phyloP scores from a whole-genome alignment of 768 basidiomycete genomes.

The Kondoa subrosea region DNA sequence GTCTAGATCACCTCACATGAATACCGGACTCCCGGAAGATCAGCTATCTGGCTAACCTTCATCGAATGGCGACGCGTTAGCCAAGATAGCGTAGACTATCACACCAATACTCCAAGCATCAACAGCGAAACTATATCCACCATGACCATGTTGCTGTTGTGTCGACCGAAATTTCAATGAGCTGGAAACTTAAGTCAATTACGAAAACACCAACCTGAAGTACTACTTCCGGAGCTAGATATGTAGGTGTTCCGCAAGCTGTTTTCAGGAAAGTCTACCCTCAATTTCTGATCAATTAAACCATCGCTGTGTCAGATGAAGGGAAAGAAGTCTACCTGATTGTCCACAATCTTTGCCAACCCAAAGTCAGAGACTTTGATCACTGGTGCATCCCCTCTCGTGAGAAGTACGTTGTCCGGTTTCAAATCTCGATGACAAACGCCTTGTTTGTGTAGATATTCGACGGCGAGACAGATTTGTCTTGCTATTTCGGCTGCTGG shows the following conservation, averaged over 20 bases:
- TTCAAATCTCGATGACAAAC: conserved; percentile 89
- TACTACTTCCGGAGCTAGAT: conserved; percentile 55
- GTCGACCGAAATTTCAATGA: not conserved
- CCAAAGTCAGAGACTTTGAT: conserved; percentile 94
- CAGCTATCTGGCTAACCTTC: conserved; percentile 33
- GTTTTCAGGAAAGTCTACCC: conserved; percentile 42
- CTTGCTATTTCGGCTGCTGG: conserved; percentile 53
- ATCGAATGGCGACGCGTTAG: conserved; percentile 60
- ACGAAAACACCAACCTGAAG: conserved; percentile 37
- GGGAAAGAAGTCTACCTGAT: conserved; percentile 43
- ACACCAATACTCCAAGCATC: conserved; percentile 96
- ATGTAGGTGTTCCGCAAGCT: conserved; percentile 90
- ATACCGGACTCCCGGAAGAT: not conserved
- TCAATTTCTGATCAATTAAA: conserved; percentile 19
- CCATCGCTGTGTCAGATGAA: not conserved
- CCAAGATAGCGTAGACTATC: conserved; percentile 61
- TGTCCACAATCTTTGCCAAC: conserved; percentile 76
- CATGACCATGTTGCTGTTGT: conserved; percentile 30
- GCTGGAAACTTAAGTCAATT: not conserved
- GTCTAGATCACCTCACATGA: conserved; percentile 33
- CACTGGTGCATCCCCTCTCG: conserved; percentile 33
- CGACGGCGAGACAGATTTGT: conserved; percentile 47
- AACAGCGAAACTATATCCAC: conserved; percentile 69
- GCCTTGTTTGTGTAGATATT: conserved; percentile 39
- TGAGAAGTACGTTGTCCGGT: conserved; percentile 37